Percentiles rank a stretch among this genome's conserved stretches.
phyloP scores from a whole-genome alignment of 345 rosid genomes.

The Anastatica hierochuntica region DNA sequence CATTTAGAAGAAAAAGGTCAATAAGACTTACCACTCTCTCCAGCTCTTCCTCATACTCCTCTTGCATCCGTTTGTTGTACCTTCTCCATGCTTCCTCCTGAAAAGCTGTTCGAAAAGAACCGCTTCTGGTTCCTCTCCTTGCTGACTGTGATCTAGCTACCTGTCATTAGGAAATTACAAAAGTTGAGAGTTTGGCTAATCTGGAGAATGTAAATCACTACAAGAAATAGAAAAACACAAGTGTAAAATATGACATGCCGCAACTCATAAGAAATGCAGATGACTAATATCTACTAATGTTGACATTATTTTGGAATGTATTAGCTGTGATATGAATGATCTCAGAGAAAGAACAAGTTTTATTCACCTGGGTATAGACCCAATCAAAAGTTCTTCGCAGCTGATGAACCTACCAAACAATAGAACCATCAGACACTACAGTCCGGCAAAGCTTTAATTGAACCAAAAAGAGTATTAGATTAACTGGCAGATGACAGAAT shows the following conservation, averaged over 20 bases:
- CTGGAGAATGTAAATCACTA: not conserved
- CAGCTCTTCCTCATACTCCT: slow-evolving; percentile 90
- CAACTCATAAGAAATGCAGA: too few relatives aligned
- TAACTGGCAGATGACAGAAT: not conserved
- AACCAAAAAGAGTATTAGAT: not conserved
- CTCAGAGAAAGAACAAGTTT: not conserved
- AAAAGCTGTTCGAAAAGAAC: slow-evolving; percentile 61
- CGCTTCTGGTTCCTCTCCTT: slow-evolving; percentile 33
- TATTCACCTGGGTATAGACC: slow-evolving; percentile 60
- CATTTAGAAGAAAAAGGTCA: not conserved
- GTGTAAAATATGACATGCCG: too few relatives aligned
- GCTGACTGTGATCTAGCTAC: slow-evolving; percentile 56
- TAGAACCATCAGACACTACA: slow-evolving; percentile 21
- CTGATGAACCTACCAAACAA: slow-evolving; percentile 62
- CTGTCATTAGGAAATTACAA: slow-evolving; percentile 30
- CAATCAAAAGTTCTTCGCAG: slow-evolving; percentile 74
- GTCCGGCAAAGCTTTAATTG: not conserved
- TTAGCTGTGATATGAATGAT: not conserved
- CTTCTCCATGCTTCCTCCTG: slow-evolving; percentile 90
- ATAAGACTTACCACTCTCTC: slow-evolving; percentile 82
- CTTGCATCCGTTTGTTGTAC: slow-evolving; percentile 81
- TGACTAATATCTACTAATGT: too few relatives aligned
- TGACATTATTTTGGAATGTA: too few relatives aligned
- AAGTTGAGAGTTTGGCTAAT: slow-evolving; percentile 18
- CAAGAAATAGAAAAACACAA: not conserved